Conservation (phyloP, 2,329 filamentous ascomycete species). For the Fulvia fulva region DNA sequence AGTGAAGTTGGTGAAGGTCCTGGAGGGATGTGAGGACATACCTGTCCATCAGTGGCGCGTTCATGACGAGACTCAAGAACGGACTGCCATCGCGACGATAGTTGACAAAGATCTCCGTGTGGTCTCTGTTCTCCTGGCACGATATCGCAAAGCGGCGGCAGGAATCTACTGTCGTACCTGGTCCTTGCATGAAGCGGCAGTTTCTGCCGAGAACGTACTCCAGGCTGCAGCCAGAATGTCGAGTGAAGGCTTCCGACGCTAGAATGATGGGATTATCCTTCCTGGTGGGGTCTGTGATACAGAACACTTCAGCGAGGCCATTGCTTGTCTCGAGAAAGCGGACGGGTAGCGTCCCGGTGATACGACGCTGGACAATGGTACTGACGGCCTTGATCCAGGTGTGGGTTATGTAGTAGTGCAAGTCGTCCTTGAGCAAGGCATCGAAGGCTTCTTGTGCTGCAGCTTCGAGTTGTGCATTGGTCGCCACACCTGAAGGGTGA, state of each 20-base stretch:
- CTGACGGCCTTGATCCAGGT: conserved; percentile 65
- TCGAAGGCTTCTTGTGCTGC: conserved; percentile 60
- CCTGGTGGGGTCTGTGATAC: conserved; percentile 67
- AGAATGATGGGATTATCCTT: conserved; percentile 73
- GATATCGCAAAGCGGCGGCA: conserved; percentile 26
- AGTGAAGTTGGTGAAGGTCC: not conserved
- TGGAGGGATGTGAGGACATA: conserved; percentile 28
- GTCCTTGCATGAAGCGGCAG: conserved; percentile 73
- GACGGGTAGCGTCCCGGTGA: conserved; percentile 62
- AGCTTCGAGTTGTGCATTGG: conserved; percentile 58
- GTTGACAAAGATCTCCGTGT: conserved; percentile 70
- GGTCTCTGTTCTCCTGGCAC: conserved; percentile 58
- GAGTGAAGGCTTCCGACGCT: conserved; percentile 71
- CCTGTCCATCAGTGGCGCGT: conserved; percentile 61
- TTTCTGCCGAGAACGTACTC: conserved; percentile 70
- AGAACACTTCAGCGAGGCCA: conserved; percentile 72
- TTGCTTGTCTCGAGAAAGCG: conserved; percentile 65
- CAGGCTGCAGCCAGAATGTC: conserved; percentile 70
- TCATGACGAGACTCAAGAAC: conserved; percentile 71
- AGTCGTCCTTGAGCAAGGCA: conserved; percentile 59
- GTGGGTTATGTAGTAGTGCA: conserved; percentile 66
- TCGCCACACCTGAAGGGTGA: conserved; percentile 37
- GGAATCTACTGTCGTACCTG: conserved; percentile 46
- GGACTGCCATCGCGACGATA: conserved; percentile 70
- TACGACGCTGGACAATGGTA: conserved; percentile 62